Percentiles rank a stretch among this genome's conserved stretches.
Conservation (phyloP, 2,329 filamentous ascomycete genomes). For the Gliomastix tumulicola region DNA sequence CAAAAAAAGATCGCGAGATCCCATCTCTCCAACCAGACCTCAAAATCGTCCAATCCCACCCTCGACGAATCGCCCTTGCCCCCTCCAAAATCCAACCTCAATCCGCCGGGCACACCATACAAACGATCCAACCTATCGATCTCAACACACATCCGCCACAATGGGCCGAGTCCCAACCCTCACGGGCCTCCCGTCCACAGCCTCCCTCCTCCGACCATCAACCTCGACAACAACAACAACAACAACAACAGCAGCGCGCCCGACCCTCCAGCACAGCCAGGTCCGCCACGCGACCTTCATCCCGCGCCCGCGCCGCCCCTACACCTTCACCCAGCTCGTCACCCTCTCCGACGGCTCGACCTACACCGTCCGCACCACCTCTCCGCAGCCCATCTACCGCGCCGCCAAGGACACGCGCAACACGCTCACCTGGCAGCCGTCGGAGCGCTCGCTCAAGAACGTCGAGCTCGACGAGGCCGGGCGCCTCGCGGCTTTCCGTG, state of each 20-base stretch:
- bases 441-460: constrained; percentile 71
- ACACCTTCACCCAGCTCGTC: constrained; percentile 95
- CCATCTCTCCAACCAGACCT: too few species aligned
- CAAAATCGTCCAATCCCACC: too few species aligned
- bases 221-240: constrained; percentile 9
- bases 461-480: constrained; percentile 95
- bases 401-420: constrained; percentile 80
- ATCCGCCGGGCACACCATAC: too few species aligned
- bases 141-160: constrained; percentile 5
- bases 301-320: constrained; percentile 81
- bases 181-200: constrained; percentile 18
- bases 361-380: constrained; percentile 73
- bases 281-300: constrained; percentile 79
- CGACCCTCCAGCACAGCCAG: constrained; percentile 33
- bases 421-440: constrained; percentile 85
- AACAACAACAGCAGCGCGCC: too few species aligned
- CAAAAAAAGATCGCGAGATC: too few species aligned
- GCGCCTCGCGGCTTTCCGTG: constrained; percentile 76
- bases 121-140: not conserved
- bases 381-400: constrained; percentile 53
- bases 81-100: too few species aligned
- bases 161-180: constrained; percentile 12
- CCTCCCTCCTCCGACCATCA: constrained; percentile 17
- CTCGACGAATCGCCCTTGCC: too few species aligned
- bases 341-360: constrained; percentile 87